A percentile compares a stretch with the other conserved stretches of the same genome.
These are phyloP conservation scores for Fusarium sp. DNA, from an alignment of 2,329 filamentous ascomycete species.

Conservation along the genomic window DNA sequence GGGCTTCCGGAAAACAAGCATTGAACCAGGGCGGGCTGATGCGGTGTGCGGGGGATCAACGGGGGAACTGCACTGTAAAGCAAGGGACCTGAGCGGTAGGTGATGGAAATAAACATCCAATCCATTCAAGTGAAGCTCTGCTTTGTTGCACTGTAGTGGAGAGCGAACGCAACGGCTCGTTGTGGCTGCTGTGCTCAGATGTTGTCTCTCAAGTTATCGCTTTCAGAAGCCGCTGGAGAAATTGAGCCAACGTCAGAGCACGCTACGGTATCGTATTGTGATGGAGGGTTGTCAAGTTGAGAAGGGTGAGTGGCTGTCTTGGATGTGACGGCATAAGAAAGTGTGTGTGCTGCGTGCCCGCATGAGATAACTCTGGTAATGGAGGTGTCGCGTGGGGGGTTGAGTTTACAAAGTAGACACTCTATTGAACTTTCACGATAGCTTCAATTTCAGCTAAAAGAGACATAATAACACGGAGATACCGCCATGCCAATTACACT, in stretches of 20 bases:
- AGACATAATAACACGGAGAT: not conserved
- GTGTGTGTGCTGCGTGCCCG: conserved; percentile 9
- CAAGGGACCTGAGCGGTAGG: not conserved
- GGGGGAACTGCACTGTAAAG: not conserved
- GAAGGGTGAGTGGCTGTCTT: conserved; percentile 21
- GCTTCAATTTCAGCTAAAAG: conserved; percentile 1
- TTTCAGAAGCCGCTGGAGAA: conserved; percentile 19
- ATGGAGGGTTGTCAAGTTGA: conserved; percentile 12
- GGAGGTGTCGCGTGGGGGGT: conserved; percentile 20
- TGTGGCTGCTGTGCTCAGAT: conserved; percentile 30
- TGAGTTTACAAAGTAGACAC: not conserved
- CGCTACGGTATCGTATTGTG: conserved; percentile 8
- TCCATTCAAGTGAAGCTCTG: conserved; percentile 2
- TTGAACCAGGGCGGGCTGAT: conserved; percentile 30
- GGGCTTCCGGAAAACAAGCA: conserved; percentile 26
- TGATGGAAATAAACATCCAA: not conserved
- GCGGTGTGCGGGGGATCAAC: conserved; percentile 42
- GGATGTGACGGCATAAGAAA: conserved; percentile 26
- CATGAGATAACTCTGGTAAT: conserved; percentile 12
- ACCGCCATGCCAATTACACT: not conserved
- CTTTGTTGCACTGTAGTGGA: conserved; percentile 15
- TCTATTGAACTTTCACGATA: conserved; percentile 16
- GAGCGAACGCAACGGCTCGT: conserved; percentile 26
- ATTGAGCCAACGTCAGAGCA: not conserved
- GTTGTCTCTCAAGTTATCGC: conserved; percentile 27